Percentiles rank a stretch among this genome's conserved stretches.
Evolutionary conservation across 805 yeast genomes (phyloP).

Genomic region (Candida arabinofermentans): DNA sequence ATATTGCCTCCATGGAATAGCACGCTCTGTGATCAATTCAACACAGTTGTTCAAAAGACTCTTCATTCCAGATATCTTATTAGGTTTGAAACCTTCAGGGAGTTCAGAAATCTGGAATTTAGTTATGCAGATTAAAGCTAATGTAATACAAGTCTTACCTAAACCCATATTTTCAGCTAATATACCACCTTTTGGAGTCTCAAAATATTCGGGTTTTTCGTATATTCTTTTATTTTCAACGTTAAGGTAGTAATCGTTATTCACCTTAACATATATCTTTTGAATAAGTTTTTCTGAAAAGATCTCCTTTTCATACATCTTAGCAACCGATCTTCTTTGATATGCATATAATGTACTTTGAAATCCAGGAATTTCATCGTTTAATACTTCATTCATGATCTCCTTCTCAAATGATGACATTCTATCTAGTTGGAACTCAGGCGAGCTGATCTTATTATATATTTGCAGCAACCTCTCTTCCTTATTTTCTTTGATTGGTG

Average conservation of each 20-base stretch:
- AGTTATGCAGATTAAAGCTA: slow-evolving; percentile 53
- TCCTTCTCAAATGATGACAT: slow-evolving; percentile 21
- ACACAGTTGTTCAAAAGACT: slow-evolving; percentile 40
- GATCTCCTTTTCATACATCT: slow-evolving; percentile 55
- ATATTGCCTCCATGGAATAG: slow-evolving; percentile 57
- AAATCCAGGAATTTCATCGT: slow-evolving; percentile 41
- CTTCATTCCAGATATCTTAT: slow-evolving; percentile 18
- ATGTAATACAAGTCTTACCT: slow-evolving; percentile 59
- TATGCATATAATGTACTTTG: slow-evolving; percentile 49
- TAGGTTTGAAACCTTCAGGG: slow-evolving; percentile 30
- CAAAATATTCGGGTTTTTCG: slow-evolving; percentile 37
- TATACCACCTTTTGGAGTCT: slow-evolving; percentile 56
- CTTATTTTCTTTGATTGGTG: slow-evolving; percentile 8
- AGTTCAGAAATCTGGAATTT: slow-evolving; percentile 46
- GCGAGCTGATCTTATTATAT: slow-evolving; percentile 35
- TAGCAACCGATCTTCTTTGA: slow-evolving; percentile 56
- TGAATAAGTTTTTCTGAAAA: slow-evolving; percentile 14
- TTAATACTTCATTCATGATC: slow-evolving; percentile 20
- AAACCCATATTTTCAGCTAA: slow-evolving; percentile 68
- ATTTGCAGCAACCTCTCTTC: slow-evolving; percentile 25
- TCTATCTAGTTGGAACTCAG: slow-evolving; percentile 18
- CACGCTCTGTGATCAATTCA: slow-evolving; percentile 37
- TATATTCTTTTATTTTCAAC: slow-evolving; percentile 28
- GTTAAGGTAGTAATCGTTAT: slow-evolving; percentile 36
- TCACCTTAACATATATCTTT: not conserved